These are phyloP conservation scores for Cyclocybe cylindracea DNA, from an alignment of 768 basidiomycete species.

Conservation along the genomic window DNA sequence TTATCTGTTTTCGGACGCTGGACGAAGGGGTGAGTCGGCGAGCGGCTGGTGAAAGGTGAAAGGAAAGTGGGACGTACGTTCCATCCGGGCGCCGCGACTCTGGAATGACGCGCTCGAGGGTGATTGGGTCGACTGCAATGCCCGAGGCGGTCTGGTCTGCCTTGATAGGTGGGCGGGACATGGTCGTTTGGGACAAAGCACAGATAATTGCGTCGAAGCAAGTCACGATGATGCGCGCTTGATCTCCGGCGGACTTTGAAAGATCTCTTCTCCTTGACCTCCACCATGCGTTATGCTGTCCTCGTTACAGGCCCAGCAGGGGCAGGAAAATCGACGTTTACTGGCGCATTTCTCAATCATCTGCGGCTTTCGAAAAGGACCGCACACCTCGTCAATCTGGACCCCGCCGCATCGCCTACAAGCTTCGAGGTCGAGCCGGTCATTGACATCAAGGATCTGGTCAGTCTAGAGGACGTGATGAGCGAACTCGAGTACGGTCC, in stretches of 20 bases:
- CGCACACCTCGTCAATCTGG: conserved; percentile 94
- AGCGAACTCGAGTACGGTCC: conserved; percentile 92
- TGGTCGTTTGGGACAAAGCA: conserved; percentile 25
- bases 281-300: conserved; percentile 81
- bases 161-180: conserved; percentile 78
- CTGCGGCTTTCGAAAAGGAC: conserved; percentile 78
- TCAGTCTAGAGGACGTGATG: conserved; percentile 96
- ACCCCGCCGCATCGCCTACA: conserved; percentile 86
- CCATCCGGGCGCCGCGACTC: conserved; percentile 83
- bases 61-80: conserved; percentile 55
- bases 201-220: conserved; percentile 7
- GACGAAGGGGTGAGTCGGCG: conserved; percentile 6
- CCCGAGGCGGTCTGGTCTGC: conserved; percentile 73
- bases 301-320: conserved; percentile 96
- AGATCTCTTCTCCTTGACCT: conserved; percentile 13
- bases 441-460: conserved; percentile 92
- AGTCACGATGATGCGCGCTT: conserved; percentile 6
- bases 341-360: conserved; percentile 85
- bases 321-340: conserved; percentile 96
- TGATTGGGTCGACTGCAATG: conserved; percentile 83
- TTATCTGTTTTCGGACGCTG: conserved; percentile 86
- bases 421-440: conserved; percentile 91
- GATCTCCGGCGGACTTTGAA: conserved; percentile 33
- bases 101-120: conserved; percentile 86
- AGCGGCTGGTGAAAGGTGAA: conserved; percentile 13